Base-by-base conservation (phyloP, 2,329 filamentous ascomycete genomes). In the Penicillium sp. region DNA sequence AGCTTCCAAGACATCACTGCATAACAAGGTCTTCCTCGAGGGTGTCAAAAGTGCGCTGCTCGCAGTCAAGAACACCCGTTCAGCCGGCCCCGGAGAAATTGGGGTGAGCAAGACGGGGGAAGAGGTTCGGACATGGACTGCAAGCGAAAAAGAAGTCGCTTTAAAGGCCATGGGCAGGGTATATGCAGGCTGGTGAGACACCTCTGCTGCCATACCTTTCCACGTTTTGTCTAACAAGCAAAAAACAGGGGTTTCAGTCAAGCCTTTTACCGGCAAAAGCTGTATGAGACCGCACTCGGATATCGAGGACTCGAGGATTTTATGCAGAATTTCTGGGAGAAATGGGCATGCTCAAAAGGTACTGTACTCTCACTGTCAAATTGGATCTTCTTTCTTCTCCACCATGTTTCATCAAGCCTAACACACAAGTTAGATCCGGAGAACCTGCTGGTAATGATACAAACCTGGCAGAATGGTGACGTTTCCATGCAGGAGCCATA, bases 381-480 rank as follows among this genome's bases (percentile, higher is more conserved):
- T 7, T 20, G 13, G n/a, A 3, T 10, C 35, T 28, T 3, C 1
- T 6, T 6, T n/a, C 25, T 15, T 44, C 10, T 47, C 43, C 7
- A 20, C 15, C 33, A 20, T 12, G 15, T 23, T 37, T 20, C 18
- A 37, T 18, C 33, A 23, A 20, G 8, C 5, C 33, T 37, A 8
- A 37, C 33, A 37, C 33, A 5, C 12, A 12, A 37, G 1, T 4
- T 58, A 77, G 84, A 89, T 57, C 86, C 87, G 0, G 86, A 89
- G 57, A 88, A 90, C 53, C 74, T 90, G 64, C 73, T 90, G 0
- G 78, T 79, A 1, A 89, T 90, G 87, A 72, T 89, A 3, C 79
- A 86, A 29, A 90, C 87, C 0, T 93, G 88, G 88, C 87, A 92
- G 66, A 77, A 80, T 4, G 87, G 79, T 1, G 86, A 92, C 60